Conservation (phyloP, 106 monocot genomes). For the Dioscorea alata region DNA sequence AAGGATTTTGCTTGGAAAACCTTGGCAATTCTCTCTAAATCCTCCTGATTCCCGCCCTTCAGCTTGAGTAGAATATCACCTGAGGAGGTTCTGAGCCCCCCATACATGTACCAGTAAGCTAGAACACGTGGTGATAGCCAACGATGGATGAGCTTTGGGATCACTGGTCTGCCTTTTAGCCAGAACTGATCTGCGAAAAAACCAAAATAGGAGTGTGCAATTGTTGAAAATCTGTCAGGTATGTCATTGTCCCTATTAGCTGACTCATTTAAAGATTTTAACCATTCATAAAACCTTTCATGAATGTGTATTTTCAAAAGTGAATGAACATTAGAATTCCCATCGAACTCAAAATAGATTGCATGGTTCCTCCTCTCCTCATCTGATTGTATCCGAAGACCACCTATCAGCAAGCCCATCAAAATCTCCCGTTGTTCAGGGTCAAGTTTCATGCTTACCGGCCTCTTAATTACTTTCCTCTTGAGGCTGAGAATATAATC, state of each 20-base stretch:
- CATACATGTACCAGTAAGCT: constrained; percentile 98
- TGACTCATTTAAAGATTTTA: constrained; percentile 28
- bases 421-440: constrained; percentile 90
- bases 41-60: constrained; percentile 51
- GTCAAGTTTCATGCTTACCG: constrained; percentile 63
- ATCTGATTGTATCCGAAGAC: constrained; percentile 39
- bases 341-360: constrained; percentile 56
- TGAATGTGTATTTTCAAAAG: constrained; percentile 57
- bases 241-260: constrained; percentile 32
- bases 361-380: constrained; percentile 41
- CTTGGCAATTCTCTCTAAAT: constrained; percentile 53
- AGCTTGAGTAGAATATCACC: constrained; percentile 79
- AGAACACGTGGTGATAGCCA: constrained; percentile 71
- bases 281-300: constrained; percentile 72
- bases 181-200: constrained; percentile 79
- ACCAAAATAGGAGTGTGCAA: constrained; percentile 54
- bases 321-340: constrained; percentile 52
- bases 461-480: constrained; percentile 51
- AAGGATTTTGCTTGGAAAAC: constrained; percentile 52
- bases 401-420: constrained; percentile 83
- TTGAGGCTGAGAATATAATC: constrained; percentile 43
- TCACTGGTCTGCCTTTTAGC: constrained; percentile 25
- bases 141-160: constrained; percentile 80
- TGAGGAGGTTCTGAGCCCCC: constrained; percentile 48
- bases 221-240: constrained; percentile 48